Conservation (phyloP, 1,284 basidiomycete species). For the Peniophora sp. region DNA sequence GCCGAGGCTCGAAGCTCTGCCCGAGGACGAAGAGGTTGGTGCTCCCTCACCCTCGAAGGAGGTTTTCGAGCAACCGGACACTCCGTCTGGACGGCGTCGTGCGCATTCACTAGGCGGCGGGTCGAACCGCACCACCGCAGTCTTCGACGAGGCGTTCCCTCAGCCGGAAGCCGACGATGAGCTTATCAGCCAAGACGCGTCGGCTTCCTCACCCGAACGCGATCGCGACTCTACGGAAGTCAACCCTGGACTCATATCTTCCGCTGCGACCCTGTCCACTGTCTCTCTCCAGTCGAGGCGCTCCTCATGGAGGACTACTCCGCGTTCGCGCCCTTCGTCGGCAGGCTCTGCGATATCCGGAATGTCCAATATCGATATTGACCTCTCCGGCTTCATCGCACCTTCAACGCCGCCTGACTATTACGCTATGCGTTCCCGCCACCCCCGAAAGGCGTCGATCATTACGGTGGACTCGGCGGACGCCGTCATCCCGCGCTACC, state of each 20-base stretch:
- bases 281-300: constrained; percentile 16
- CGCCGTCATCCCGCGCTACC: constrained; percentile 37
- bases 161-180: constrained; percentile 1
- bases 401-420: background rate
- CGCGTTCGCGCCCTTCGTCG: constrained; percentile 12
- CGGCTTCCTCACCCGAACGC: constrained; percentile 3
- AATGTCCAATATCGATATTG: constrained; percentile 7
- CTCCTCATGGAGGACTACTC: constrained; percentile 18
- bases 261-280: constrained; percentile 11
- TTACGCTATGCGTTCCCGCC: constrained; percentile 3
- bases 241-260: constrained; percentile 2
- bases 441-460: constrained; percentile 36
- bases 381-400: constrained; percentile 4
- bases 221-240: constrained; percentile 2
- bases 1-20: constrained; percentile 34
- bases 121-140: constrained; percentile 16
- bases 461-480: constrained; percentile 55
- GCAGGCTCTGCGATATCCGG: background rate
- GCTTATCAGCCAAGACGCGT: background rate
- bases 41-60: constrained; percentile 9
- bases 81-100: background rate
- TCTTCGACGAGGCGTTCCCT: constrained; percentile 10
- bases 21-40: constrained; percentile 38
- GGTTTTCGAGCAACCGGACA: background rate
- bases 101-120: background rate